These are phyloP conservation scores for Sanghuangporus weigelae DNA, from an alignment of 1,284 basidiomycete species.

Conservation along the genomic window DNA sequence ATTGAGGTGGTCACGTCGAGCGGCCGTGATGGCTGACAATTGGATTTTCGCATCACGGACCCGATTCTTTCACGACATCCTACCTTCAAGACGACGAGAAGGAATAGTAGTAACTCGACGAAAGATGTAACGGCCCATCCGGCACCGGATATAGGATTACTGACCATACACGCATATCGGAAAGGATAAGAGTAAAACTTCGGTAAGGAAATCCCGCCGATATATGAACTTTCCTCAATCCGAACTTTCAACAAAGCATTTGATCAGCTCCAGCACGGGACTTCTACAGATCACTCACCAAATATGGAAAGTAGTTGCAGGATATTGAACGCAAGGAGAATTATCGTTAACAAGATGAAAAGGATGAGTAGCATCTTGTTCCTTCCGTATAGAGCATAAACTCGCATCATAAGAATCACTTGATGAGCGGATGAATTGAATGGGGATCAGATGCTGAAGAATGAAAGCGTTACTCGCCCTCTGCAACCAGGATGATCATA, in stretches of 20 bases:
- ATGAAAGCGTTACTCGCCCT: not conserved
- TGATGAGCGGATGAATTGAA: not conserved
- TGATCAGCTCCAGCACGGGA: no score
- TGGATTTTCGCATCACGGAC: no score
- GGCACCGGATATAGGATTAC: not conserved
- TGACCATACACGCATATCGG: not conserved
- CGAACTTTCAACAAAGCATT: no score
- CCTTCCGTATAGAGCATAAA: not conserved
- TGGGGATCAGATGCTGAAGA: not conserved
- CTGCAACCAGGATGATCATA: not conserved
- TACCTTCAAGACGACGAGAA: not conserved
- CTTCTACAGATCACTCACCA: not conserved
- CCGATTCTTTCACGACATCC: not conserved
- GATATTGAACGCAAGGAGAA: not conserved
- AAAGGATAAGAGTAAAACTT: not conserved
- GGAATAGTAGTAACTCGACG: not conserved
- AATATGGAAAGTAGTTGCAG: not conserved
- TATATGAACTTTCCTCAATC: not conserved
- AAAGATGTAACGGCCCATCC: not conserved
- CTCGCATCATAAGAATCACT: slow-evolving; percentile 1
- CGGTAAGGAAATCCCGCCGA: not conserved
- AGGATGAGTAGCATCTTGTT: not conserved
- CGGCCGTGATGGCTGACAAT: no score
- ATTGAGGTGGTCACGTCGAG: not conserved
- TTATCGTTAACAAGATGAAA: not conserved